Percentiles rank a stretch among this genome's conserved stretches.
These are phyloP conservation scores for Choiromyces venosus DNA, from an alignment of 495 filamentous ascomycete genomes.

Conservation along the genomic window DNA sequence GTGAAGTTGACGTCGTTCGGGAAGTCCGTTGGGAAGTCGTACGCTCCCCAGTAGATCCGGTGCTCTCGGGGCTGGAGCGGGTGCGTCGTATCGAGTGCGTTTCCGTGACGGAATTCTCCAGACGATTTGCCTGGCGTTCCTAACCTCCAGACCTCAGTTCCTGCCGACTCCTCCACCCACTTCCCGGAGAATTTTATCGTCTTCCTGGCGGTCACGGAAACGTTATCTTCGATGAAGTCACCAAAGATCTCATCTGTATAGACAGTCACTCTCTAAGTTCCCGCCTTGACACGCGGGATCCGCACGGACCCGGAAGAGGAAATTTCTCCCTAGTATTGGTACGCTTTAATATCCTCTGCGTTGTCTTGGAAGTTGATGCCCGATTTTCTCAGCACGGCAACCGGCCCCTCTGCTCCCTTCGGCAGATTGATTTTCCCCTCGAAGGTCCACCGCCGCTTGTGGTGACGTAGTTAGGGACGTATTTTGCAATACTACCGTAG, in stretches of 20 bases:
- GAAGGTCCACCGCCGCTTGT: conserved; percentile 46
- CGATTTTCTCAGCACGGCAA: conserved; percentile 52
- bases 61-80: conserved; percentile 51
- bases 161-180: conserved; percentile 51
- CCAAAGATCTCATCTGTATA: conserved; percentile 57
- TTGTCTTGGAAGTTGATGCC: conserved; percentile 57
- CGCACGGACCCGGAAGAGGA: conserved; percentile 46
- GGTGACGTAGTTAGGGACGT: conserved; percentile 52
- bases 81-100: conserved; percentile 45
- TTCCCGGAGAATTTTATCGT: conserved; percentile 39
- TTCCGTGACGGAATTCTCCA: conserved; percentile 54
- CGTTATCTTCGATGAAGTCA: conserved; percentile 48
- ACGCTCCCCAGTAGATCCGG: conserved; percentile 53
- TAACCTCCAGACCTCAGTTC: conserved; percentile 53
- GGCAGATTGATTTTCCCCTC: conserved; percentile 49
- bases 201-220: conserved; percentile 44
- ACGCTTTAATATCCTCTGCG: conserved; percentile 47
- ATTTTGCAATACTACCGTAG: conserved; percentile 54
- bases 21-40: conserved; percentile 54
- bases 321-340: conserved; percentile 57
- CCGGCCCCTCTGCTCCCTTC: conserved; percentile 44
- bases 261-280: conserved; percentile 53
- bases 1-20: conserved; percentile 51
- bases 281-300: conserved; percentile 50
- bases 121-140: conserved; percentile 54